Conservation (phyloP, 768 basidiomycete species). For the Mycena belliarum region DNA sequence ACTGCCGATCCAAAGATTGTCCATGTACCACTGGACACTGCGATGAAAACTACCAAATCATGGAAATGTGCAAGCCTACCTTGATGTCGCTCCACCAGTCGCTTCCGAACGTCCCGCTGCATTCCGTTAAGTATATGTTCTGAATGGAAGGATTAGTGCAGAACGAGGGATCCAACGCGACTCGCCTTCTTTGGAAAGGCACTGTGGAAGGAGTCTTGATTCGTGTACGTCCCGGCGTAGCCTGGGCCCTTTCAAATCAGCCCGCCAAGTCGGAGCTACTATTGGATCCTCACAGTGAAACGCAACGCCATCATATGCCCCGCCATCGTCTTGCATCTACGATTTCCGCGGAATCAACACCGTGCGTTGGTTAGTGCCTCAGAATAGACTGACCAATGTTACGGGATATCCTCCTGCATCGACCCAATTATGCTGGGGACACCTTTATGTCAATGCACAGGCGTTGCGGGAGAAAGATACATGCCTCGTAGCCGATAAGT, state of each 20-base stretch:
- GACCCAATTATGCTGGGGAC: constrained; percentile 70
- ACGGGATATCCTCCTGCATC: constrained; percentile 66
- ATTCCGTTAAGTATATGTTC: constrained; percentile 18
- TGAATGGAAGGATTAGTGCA: background rate
- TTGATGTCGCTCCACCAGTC: constrained; percentile 80
- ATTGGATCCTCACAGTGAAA: constrained; percentile 55
- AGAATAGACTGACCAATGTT: constrained; percentile 32
- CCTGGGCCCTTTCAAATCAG: background rate
- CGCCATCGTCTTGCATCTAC: constrained; percentile 54
- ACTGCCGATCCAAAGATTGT: constrained; percentile 51
- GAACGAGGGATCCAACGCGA: background rate
- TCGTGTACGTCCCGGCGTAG: constrained; percentile 4
- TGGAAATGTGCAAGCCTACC: constrained; percentile 31
- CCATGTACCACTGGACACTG: constrained; percentile 57
- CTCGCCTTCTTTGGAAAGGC: constrained; percentile 9
- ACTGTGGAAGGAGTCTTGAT: constrained; percentile 8
- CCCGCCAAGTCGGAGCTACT: background rate
- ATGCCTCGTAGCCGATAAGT: constrained; percentile 51
- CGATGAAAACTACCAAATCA: too few species aligned
- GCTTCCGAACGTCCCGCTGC: constrained; percentile 34
- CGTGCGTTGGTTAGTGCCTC: too few species aligned
- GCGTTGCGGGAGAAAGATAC: background rate
- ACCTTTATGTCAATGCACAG: too few species aligned
- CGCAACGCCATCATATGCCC: constrained; percentile 61
- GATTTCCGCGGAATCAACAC: too few species aligned